Evolutionary conservation across 2,329 filamentous ascomycete species (phyloP).

Genomic region (Ophiostoma pallidulum): DNA sequence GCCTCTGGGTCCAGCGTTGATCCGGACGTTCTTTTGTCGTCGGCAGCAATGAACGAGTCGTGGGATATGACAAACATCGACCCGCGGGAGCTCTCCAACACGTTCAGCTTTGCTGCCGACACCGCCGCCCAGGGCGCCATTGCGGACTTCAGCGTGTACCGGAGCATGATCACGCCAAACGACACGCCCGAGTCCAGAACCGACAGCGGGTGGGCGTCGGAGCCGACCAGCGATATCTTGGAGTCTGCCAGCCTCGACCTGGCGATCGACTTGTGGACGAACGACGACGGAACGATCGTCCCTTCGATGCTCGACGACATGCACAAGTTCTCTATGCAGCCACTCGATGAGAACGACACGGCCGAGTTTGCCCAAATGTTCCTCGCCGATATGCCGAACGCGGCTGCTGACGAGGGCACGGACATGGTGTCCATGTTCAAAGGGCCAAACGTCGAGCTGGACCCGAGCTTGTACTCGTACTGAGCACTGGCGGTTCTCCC

Average conservation of each 20-base stretch:
- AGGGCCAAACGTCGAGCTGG: conserved; percentile 42
- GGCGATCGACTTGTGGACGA: conserved; percentile 37
- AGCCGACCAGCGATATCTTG: conserved; percentile 53
- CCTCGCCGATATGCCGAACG: conserved; percentile 31
- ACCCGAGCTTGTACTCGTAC: conserved; percentile 32
- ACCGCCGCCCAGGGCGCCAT: conserved; percentile 37
- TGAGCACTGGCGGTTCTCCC: too few species aligned
- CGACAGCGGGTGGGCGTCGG: conserved; percentile 44
- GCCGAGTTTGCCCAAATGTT: conserved; percentile 12
- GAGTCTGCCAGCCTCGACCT: conserved; percentile 46
- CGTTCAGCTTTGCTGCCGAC: conserved; percentile 31
- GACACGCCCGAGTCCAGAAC: conserved; percentile 57
- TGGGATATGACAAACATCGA: conserved; percentile 39
- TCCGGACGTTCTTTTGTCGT: conserved; percentile 17
- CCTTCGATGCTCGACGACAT: conserved; percentile 31
- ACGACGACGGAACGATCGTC: conserved; percentile 37
- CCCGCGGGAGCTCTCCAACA: conserved; percentile 39
- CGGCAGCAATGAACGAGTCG: conserved; percentile 15
- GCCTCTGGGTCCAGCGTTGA: conserved; percentile 22
- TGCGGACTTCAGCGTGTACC: conserved; percentile 44
- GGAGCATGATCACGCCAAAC: conserved; percentile 45
- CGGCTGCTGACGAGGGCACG: conserved; percentile 3
- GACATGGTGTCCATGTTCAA: conserved; percentile 41
- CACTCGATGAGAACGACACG: conserved; percentile 19
- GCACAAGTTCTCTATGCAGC: conserved; percentile 27